Base-by-base conservation (phyloP, 257 asterid genomes). In the Echium plantagineum region DNA sequence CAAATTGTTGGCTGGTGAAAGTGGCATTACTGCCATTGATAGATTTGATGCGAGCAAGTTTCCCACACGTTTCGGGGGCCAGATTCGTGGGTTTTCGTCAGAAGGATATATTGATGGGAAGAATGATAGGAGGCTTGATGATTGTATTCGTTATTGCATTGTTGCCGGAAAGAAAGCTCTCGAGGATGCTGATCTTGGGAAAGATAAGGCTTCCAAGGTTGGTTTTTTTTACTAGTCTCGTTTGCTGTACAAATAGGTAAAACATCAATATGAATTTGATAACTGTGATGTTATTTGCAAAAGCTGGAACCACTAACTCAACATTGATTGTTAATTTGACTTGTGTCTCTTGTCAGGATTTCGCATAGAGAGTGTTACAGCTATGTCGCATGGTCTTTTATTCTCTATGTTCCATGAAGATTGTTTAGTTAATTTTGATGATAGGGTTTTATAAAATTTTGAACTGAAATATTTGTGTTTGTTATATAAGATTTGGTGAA, bases 91-190 rank as follows among this genome's bases (percentile, higher is more conserved):
- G 21, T 80, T 80, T 55, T 69, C 64, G 48, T 63, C 85, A 15
- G 78, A 80, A 24, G 85, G 85, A 0, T 80, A 80, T 58, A 80
- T 80, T 64, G 83, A 80, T 72, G 85, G 85, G 18, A 80, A 80
- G 69, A 80, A 80, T 69, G 85, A 80, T 55, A 71, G 85, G 70
- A 72, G 85, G 32, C 77, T 77, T 35, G 85, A 80, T 60, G 85
- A 77, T 74, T 77, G 83, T 64, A 71, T 77, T 66, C 69, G 85
- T 55, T 80, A 80, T 63, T 77, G 80, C 66, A 66, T 77, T 69
- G 85, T 80, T 38, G 85, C 83, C 48, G 85, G 83, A 10, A 80
- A 80, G 57, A 80, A 80, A 63, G 83, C 80, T 53, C 78, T 80
- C 6, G 83, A 80, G 52, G 35, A 65, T 74, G 83, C 85, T 15